Conservation (phyloP, 139 green algal species). For the Chlamydomonas schloesseri region DNA sequence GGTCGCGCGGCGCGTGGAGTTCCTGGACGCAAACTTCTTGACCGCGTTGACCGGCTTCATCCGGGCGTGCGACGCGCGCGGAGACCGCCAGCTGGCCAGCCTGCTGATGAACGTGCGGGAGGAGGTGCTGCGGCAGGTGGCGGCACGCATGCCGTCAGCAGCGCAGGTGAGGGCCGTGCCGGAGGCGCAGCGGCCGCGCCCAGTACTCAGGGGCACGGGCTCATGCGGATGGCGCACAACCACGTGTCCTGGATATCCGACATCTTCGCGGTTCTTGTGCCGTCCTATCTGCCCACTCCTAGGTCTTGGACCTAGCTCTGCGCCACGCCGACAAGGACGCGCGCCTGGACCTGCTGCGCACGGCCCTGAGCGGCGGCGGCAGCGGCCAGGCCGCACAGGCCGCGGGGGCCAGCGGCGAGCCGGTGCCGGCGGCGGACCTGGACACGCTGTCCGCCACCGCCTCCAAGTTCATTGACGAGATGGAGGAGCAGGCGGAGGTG, state of each 20-base stretch:
- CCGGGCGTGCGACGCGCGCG: background rate
- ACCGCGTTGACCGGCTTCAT: constrained; percentile 62
- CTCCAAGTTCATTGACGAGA: constrained; percentile 71
- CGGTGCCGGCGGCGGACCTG: constrained; percentile 41
- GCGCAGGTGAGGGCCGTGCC: constrained; percentile 29
- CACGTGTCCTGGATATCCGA: no score
- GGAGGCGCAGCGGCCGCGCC: no score
- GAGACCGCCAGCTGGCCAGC: constrained; percentile 25
- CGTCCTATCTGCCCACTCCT: no score
- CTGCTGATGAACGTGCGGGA: constrained; percentile 47
- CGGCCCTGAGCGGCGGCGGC: background rate
- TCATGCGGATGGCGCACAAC: no score
- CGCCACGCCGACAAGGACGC: constrained; percentile 37
- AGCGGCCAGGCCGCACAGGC: constrained; percentile 10
- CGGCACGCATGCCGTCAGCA: background rate
- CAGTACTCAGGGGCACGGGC: no score
- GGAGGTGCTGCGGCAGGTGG: constrained; percentile 61
- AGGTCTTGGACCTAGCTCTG: no score
- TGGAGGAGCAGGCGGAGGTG: constrained; percentile 66
- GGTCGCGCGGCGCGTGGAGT: constrained; percentile 65
- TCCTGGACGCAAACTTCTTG: constrained; percentile 73
- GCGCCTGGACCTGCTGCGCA: constrained; percentile 39
- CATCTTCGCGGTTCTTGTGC: no score
- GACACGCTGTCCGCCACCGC: constrained; percentile 56
- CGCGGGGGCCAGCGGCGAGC: background rate